These are phyloP conservation scores for Melanogaster broomeanus DNA, from an alignment of 768 basidiomycete genomes.

Conservation along the genomic window DNA sequence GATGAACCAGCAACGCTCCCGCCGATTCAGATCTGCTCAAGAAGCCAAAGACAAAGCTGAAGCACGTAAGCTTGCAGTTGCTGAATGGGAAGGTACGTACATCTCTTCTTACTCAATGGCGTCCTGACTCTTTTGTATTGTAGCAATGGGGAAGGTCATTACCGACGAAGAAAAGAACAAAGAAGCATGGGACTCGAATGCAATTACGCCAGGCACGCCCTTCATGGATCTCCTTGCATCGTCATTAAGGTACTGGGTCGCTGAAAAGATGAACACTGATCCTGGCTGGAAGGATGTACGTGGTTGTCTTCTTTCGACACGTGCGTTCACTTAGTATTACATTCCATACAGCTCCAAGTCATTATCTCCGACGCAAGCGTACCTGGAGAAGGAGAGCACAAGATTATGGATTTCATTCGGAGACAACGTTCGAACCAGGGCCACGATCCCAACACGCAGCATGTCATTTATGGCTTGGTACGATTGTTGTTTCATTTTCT, in stretches of 20 bases:
- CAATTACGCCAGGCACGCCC: conserved; percentile 97
- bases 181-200: conserved; percentile 95
- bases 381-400: conserved; percentile 98
- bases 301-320: conserved; percentile 5
- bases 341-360: conserved; percentile 72
- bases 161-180: conserved; percentile 82
- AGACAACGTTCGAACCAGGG: conserved; percentile 83
- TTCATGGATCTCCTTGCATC: conserved; percentile 93
- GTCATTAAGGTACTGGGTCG: conserved; percentile 95
- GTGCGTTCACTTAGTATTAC: background rate
- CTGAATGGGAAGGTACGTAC: conserved; percentile 77
- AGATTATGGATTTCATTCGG: conserved; percentile 98
- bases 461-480: conserved; percentile 97
- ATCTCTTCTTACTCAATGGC: background rate
- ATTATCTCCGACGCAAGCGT: conserved; percentile 97
- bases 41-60: conserved; percentile 95
- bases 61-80: conserved; percentile 78
- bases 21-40: conserved; percentile 93
- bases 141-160: conserved; percentile 91
- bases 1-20: conserved; percentile 99
- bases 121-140: background rate
- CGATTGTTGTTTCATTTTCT: conserved; percentile 22
- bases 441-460: conserved; percentile 93
- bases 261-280: conserved; percentile 91
- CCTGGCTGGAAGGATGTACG: conserved; percentile 92